Evolutionary conservation across 2,329 filamentous ascomycete genomes (phyloP).

Genomic region (Cladosporium sp.): DNA sequence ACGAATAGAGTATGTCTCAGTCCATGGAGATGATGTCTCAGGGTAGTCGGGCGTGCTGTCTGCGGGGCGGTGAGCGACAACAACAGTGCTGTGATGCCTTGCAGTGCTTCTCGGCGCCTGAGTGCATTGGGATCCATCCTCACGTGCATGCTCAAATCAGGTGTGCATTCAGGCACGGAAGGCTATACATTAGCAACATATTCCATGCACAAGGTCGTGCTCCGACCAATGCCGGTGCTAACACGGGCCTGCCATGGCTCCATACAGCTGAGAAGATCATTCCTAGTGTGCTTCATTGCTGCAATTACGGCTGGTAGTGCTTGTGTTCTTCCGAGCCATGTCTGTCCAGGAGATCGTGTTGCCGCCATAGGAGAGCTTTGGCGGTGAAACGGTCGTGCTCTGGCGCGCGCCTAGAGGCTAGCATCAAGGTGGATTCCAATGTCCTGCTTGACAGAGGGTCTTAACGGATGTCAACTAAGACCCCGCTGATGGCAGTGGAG

Average conservation of each 20-base stretch:
- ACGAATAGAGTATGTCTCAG: constrained; percentile 9
- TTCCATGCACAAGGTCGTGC: neutral
- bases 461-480: constrained; percentile 5
- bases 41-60: neutral
- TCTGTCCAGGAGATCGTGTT: neutral
- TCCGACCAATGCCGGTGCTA: neutral
- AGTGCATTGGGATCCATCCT: neutral
- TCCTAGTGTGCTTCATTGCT: neutral
- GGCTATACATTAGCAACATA: neutral
- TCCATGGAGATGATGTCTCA: constrained; percentile 11
- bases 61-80: constrained; percentile 9
- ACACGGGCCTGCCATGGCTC: neutral
- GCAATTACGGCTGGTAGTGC: neutral
- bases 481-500: neutral
- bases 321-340: neutral
- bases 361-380: neutral
- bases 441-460: neutral
- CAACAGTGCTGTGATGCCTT: neutral
- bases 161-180: neutral
- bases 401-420: neutral
- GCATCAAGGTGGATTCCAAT: neutral
- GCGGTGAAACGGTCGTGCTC: constrained; percentile 4
- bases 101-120: neutral
- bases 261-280: neutral
- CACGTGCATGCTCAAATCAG: constrained; percentile 1